These are phyloP conservation scores for Trichoderma brevicompactum DNA, from an alignment of 2,329 filamentous ascomycete genomes.

Conservation along the genomic window DNA sequence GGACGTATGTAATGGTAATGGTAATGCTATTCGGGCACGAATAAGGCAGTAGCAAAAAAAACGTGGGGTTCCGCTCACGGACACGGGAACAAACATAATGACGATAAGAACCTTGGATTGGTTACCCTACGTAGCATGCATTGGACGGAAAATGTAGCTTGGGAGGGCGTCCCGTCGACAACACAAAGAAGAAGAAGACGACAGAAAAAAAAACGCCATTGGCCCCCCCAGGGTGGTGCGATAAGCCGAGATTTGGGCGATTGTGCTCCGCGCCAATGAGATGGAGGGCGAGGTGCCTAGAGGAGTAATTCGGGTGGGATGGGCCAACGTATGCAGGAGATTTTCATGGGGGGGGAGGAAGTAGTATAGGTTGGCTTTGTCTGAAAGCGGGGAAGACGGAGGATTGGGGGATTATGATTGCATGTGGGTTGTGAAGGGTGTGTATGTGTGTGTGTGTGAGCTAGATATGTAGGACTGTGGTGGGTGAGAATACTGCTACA, in stretches of 20 bases:
- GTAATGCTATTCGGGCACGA: too few relatives aligned
- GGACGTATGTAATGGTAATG: too few relatives aligned
- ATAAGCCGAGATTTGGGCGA: not conserved
- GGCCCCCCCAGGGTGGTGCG: not conserved
- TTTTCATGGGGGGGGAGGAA: not conserved
- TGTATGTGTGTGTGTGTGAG: not conserved
- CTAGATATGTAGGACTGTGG: slow-evolving; percentile 9
- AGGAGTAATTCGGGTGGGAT: not conserved
- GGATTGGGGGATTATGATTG: not conserved
- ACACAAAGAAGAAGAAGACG: not conserved
- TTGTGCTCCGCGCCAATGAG: not conserved
- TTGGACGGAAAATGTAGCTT: not conserved
- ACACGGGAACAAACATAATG: too few relatives aligned
- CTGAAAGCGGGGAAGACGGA: too few relatives aligned
- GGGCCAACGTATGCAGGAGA: not conserved
- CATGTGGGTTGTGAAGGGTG: not conserved
- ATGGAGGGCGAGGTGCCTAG: slow-evolving; percentile 9
- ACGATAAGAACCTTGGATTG: too few relatives aligned
- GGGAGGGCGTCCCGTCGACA: not conserved
- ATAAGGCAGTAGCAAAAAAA: too few relatives aligned
- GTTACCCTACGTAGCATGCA: too few relatives aligned
- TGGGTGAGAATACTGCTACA: not conserved
- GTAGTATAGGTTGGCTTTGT: not conserved
- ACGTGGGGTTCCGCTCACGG: too few relatives aligned
- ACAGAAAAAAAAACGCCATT: too few relatives aligned